Base-by-base conservation (phyloP, 306 rosid species). In the Corylus heterophylla region DNA sequence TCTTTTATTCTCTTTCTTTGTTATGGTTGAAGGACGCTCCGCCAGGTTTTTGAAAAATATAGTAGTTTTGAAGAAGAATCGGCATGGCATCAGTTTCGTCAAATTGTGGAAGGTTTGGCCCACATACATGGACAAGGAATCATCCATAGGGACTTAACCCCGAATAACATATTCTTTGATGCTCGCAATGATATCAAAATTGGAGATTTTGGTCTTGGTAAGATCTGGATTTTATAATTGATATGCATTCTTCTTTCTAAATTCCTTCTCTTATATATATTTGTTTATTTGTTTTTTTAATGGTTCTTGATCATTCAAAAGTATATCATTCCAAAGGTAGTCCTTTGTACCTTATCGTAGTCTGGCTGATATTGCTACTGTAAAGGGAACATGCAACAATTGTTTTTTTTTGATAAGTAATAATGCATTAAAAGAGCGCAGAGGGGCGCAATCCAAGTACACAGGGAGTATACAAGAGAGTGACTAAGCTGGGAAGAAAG, bases 121-220 rank as follows among this genome's bases (percentile, higher is more conserved):
- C 98, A 94, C 89, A 94, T 94, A 87, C 98, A 94, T 56, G 95
- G 92, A 70, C 97, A 94, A 75, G 98, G 98, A 87, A 94, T 94
- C 85, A 92, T 94, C 75, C 98, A 94, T 83, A 95, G 98, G 70
- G 98, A 94, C 84, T 89, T 94, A 77, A 94, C 98, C 49, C 98
- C 97, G 12, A 94, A 20, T 77, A 94, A 94, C 88, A 94, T 94
- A 78, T 94, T 94, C 82, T 94, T 94, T 89, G 97, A 94, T 91
- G 97, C 98, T 9, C 95, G 98, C 73, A 92, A 91, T 69, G 97
- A 94, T 78, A 89, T 94, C 76, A 94, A 94, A 88, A 94, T 94
- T 72, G 98, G 98, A 74, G 98, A 94, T 88, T 94, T 94, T 80
- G 98, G 98, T 87, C 91, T 94, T 37, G 98, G 98, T 92, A 87